These are phyloP conservation scores for Adenanthera pavonina DNA, from an alignment of 306 rosid genomes.

Conservation along the genomic window DNA sequence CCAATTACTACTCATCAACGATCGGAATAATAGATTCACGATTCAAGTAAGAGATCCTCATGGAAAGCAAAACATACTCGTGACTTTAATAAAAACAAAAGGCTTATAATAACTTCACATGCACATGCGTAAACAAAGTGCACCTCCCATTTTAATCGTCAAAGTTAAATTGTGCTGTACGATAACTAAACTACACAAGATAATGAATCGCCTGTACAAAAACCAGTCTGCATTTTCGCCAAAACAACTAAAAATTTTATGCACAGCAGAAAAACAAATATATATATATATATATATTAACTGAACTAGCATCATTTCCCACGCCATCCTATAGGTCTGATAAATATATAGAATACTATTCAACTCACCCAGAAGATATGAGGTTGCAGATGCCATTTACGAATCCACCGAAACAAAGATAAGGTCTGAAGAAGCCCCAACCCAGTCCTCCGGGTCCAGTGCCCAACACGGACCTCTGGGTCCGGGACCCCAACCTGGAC, in stretches of 20 bases:
- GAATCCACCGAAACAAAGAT: slow-evolving; percentile 67
- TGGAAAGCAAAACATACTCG: neutral
- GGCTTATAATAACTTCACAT: neutral
- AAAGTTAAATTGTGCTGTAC: neutral
- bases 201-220: neutral
- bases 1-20: neutral
- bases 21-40: neutral
- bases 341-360: neutral
- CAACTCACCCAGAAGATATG: slow-evolving; percentile 64
- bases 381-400: slow-evolving; percentile 61
- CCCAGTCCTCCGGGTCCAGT: slow-evolving; percentile 49
- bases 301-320: no score
- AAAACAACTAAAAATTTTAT: neutral
- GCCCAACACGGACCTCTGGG: slow-evolving; percentile 49
- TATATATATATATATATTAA: no score
- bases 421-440: slow-evolving; percentile 57
- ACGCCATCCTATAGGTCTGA: no score
- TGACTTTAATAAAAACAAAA: neutral
- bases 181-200: neutral
- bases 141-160: neutral
- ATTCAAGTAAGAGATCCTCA: neutral
- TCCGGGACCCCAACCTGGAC: slow-evolving; percentile 33
- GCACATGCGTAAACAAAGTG: neutral
- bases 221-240: slow-evolving; percentile 45
- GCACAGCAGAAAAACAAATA: neutral